Base-by-base conservation (phyloP, 225 moss, liverwort and hornwort species). In the Neckera pumila region DNA sequence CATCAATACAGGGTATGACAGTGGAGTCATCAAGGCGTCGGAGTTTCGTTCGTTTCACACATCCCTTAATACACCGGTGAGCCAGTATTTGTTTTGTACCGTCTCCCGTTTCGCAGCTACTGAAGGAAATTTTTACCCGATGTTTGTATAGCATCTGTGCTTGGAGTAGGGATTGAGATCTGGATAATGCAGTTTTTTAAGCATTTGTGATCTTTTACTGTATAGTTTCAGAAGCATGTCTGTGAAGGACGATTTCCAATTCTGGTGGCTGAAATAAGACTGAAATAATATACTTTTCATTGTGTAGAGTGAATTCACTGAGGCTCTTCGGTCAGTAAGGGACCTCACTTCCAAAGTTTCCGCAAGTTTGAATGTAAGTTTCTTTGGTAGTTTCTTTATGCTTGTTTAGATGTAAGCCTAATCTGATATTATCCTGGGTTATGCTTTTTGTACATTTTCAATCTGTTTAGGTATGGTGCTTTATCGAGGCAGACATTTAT, bases 31-130 rank as follows among this genome's bases (percentile, higher is more conserved):
- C 65, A 93, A 90, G 90, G 98, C 95, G 42, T 95, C 96, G 57
- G 88, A 96, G 88, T 98, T 98, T 81, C 95, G 93, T 76, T 92
- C 97, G 21, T 97, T 94, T 90, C 97, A 98, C 88, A 94, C 96
- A 51, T 92, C 98, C 71, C 86, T 98, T 62, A 95, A 94, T 89
- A 93, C 89, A 80, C 94, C 94, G 93, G 98, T 97, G 57, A 86
- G 86, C 19, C 28, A 76, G 23, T 83, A 20, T 58, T 80, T 73
- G 54, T 83, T 67, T 81, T 49, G 36, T 14, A 76, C 17, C 19
- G 65, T 84, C 74, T 84, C 59, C 26, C 56, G 11, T 87, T 90
- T 76, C 36, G 28, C 82, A 63, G 34, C 40, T 64, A 69, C 9
- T 31, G 77, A 63, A 51, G 40, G 76, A 75, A 40, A 7, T 26